phyloP scores from a whole-genome alignment of 768 basidiomycete species.

The Gymnopilus dilepis region DNA sequence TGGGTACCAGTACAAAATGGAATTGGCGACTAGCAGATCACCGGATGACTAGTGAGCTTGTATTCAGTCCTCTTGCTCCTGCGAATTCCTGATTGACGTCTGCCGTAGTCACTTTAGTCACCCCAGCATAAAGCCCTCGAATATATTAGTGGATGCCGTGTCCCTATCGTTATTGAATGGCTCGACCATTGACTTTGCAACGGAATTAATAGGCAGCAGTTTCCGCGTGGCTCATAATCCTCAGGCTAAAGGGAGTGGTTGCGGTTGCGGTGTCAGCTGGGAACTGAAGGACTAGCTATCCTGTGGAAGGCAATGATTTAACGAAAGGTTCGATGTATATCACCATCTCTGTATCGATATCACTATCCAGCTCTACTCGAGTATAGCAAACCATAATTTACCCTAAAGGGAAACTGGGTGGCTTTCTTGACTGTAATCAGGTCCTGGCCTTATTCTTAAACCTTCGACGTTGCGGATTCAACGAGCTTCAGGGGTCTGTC shows the following conservation, averaged over 20 bases:
- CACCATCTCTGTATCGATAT: conserved; percentile 29
- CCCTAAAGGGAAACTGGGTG: no score
- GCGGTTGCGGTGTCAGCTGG: conserved; percentile 97
- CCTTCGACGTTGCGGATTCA: no score
- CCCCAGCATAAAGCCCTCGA: conserved; percentile 71
- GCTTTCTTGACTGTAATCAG: no score
- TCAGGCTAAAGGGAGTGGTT: conserved; percentile 87
- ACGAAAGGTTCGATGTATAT: conserved; percentile 28
- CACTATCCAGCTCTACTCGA: conserved; percentile 8
- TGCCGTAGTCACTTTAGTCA: conserved; percentile 69
- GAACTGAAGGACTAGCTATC: conserved; percentile 63
- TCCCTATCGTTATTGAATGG: conserved; percentile 88
- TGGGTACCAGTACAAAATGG: conserved; percentile 96
- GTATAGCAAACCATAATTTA: no score
- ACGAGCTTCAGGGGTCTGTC: no score
- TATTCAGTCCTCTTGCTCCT: background rate
- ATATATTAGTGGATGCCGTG: conserved; percentile 83
- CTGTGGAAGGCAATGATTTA: background rate
- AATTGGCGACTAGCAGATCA: conserved; percentile 63
- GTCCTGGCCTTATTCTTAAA: no score
- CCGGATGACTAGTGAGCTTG: conserved; percentile 84
- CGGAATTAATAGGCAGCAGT: conserved; percentile 92
- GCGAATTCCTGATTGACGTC: conserved; percentile 1
- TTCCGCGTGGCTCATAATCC: conserved; percentile 88
- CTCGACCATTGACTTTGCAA: conserved; percentile 87